Evolutionary conservation across 192 early-diverging fungal genomes (phyloP).

Genomic region (Paraglomus brasilianum): DNA sequence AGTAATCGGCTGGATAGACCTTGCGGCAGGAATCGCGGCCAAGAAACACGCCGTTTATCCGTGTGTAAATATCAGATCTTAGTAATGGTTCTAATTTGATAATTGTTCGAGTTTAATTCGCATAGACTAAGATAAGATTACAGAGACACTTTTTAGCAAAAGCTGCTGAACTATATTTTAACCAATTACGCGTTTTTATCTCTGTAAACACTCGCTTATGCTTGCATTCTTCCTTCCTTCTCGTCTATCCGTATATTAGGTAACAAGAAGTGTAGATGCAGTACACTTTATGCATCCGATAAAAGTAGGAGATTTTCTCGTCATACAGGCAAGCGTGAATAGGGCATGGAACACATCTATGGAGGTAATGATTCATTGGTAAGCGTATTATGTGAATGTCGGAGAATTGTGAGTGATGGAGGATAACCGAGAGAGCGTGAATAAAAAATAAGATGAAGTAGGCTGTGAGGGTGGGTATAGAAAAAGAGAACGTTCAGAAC

Average conservation of each 20-base stretch:
- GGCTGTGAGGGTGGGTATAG: too few relatives aligned
- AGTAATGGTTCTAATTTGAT: background rate
- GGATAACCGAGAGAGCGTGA: conserved; percentile 26
- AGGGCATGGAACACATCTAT: conserved; percentile 69
- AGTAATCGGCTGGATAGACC: conserved; percentile 68
- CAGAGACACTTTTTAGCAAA: too few relatives aligned
- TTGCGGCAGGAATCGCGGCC: conserved; percentile 63
- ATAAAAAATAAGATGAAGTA: background rate
- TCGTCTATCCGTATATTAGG: conserved; percentile 34
- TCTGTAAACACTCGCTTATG: background rate
- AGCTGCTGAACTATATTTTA: background rate
- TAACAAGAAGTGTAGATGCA: conserved; percentile 65
- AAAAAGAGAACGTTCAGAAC: too few relatives aligned
- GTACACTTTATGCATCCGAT: conserved; percentile 69
- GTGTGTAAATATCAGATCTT: conserved; percentile 39
- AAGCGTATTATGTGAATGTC: too few relatives aligned
- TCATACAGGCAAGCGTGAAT: conserved; percentile 64
- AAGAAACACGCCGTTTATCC: conserved; percentile 58
- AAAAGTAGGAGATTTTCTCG: conserved; percentile 60
- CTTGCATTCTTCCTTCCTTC: background rate
- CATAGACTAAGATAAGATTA: background rate
- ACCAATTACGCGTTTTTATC: background rate
- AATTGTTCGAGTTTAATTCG: conserved; percentile 9
- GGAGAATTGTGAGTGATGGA: too few relatives aligned
- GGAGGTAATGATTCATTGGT: conserved; percentile 40